Evolutionary conservation across 148 eudicot genomes (phyloP).

Genomic region (Vaccinium macrocarpon): DNA sequence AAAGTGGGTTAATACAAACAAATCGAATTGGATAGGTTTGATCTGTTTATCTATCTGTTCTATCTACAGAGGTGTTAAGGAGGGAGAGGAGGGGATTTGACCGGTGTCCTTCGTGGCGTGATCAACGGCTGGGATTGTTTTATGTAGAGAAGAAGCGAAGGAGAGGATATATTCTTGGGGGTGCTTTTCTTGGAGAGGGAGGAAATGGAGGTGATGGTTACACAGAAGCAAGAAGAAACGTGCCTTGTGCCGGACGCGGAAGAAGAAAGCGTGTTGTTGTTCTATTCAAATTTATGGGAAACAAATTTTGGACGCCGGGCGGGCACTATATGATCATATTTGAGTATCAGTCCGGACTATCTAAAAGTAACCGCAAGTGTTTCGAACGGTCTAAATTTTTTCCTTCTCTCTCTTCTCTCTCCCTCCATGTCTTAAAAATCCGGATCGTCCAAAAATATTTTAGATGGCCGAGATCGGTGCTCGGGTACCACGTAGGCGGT

Average conservation of each 20-base stretch:
- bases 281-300: no score
- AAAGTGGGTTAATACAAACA: not conserved
- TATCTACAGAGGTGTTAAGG: not conserved
- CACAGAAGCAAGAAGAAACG: constrained; percentile 17
- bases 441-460: no score
- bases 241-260: constrained; percentile 15
- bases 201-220: not conserved
- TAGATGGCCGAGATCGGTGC: no score
- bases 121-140: not conserved
- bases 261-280: constrained; percentile 7
- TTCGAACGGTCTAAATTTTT: no score
- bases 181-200: not conserved
- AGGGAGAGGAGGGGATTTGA: not conserved
- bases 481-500: no score
- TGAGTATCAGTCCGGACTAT: no score
- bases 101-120: not conserved
- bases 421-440: no score
- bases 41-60: not conserved
- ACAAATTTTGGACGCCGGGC: no score
- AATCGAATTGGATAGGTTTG: not conserved
- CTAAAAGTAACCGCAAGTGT: no score
- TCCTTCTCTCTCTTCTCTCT: no score
- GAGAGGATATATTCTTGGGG: not conserved
- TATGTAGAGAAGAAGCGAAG: not conserved
- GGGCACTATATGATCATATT: no score